Evolutionary conservation across 768 basidiomycete species (phyloP), one percentile per base, ranked within the genome.

Genomic region (Coprinellus micaceus): DNA sequence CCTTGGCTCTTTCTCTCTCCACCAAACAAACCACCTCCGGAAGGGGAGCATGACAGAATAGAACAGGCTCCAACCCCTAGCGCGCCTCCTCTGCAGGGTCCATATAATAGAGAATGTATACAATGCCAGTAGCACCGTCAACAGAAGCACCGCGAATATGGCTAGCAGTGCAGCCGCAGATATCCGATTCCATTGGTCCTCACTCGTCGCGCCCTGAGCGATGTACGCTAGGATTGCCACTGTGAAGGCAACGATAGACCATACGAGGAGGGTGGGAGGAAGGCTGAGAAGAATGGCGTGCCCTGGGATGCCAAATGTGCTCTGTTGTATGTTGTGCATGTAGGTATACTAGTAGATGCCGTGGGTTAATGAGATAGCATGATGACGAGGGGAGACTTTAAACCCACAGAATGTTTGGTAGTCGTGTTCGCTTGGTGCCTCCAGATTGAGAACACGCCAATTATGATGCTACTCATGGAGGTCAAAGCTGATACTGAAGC

Each of bases 401-500:
- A 24, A 60, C 74, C 25, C 53, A 79, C 79, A 28, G 79, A 81
- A 52, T 79, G 74, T 4, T 69, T 67, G 10, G 73, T 73, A 24
- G 71, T 68, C 9, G 73, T 72, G 54, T 80, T 79, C 11, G 74
- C 70, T 60, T 82, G 81, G 60, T 82, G 81, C 53, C 74, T 69
- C 82, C 82, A 83, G 19, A 82, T 78, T 40, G 77, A 80, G 60
- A 82, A 83, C 1, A 82, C 80, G 4, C 80, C 82, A 12, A 78
- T 72, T 13, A 81, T 79, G 53, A 82, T 78, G 58, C 81, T 82
- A 4, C 80, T 78, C n/a, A 83, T 67, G 17, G 82, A 79, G 22
- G 75, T 70, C 39, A 82, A 73, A 12, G 78, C 71, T 4, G 82
- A 81, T 4, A 78, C 64, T 22, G 75, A 74, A 3, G 78, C 74